A percentile compares a stretch with the other conserved stretches of the same genome.
These are phyloP conservation scores for Flaveria robusta DNA, from an alignment of 129 eudicot species.

Conservation along the genomic window DNA sequence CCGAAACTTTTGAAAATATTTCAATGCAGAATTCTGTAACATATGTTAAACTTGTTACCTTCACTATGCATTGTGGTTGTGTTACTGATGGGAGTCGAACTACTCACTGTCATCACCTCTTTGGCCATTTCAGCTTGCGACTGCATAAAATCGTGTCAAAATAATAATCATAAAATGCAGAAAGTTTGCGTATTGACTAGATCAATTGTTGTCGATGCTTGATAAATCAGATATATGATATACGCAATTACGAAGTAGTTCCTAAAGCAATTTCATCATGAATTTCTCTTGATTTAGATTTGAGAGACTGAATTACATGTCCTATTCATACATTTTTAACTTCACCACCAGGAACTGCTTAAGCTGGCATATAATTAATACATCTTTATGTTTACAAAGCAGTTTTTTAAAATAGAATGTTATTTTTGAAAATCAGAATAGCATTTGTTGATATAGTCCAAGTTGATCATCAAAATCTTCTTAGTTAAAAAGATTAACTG, in stretches of 20 bases:
- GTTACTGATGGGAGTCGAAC: slow-evolving; percentile 12
- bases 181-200: no score
- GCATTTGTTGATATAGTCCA: slow-evolving; percentile 13
- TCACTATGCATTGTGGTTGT: slow-evolving; percentile 8
- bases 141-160: slow-evolving; percentile 24
- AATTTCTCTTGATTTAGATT: no score
- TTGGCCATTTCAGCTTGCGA: not conserved
- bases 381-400: not conserved
- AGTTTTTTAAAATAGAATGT: not conserved
- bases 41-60: slow-evolving; percentile 17
- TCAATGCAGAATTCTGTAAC: not conserved
- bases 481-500: not conserved
- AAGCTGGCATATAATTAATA: not conserved
- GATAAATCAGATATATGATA: no score
- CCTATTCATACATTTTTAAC: not conserved
- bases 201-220: no score
- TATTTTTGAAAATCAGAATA: not conserved
- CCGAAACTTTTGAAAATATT: not conserved
- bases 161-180: not conserved
- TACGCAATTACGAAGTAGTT: no score
- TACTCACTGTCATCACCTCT: slow-evolving; percentile 1
- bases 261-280: no score
- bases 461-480: slow-evolving; percentile 9
- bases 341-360: not conserved
- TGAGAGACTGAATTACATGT: not conserved